Conservation (phyloP, 2,329 filamentous ascomycete species). For the Aspergillus sp. region DNA sequence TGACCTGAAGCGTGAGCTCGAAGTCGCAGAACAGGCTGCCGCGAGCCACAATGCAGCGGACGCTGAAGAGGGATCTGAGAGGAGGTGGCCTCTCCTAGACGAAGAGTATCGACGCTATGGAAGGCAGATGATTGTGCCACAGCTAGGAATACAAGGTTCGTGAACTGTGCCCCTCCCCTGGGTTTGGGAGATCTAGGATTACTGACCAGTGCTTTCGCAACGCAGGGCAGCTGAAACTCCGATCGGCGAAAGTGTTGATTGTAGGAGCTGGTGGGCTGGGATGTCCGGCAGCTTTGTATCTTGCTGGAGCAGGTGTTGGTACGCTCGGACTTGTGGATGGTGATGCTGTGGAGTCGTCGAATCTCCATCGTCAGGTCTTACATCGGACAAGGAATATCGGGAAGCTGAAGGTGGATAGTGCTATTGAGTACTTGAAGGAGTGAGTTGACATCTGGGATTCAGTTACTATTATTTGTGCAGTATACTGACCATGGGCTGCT, state of each 20-base stretch:
- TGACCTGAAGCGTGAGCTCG: conserved; percentile 39
- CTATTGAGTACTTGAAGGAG: conserved; percentile 61
- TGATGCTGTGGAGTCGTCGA: conserved; percentile 83
- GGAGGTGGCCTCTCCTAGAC: conserved; percentile 67
- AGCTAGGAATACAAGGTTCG: conserved; percentile 73
- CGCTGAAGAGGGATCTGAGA: background rate
- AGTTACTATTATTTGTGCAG: background rate
- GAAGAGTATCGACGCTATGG: conserved; percentile 87
- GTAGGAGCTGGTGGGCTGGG: conserved; percentile 88
- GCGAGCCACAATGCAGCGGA: conserved; percentile 14
- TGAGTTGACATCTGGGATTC: conserved; percentile 32
- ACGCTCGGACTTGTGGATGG: conserved; percentile 83
- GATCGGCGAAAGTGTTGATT: conserved; percentile 70
- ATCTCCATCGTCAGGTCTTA: conserved; percentile 88
- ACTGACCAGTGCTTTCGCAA: conserved; percentile 6
- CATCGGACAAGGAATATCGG: conserved; percentile 73
- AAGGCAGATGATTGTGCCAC: conserved; percentile 84
- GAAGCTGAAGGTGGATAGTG: conserved; percentile 78
- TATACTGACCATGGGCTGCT: conserved; percentile 12
- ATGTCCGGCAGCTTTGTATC: conserved; percentile 88
- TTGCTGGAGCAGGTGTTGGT: conserved; percentile 85
- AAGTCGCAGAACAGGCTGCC: conserved; percentile 32
- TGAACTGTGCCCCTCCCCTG: background rate
- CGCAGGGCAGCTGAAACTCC: conserved; percentile 74
- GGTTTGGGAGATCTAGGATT: background rate